phyloP scores from a whole-genome alignment of 1,284 basidiomycete genomes.

The Testicularia cyperi region DNA sequence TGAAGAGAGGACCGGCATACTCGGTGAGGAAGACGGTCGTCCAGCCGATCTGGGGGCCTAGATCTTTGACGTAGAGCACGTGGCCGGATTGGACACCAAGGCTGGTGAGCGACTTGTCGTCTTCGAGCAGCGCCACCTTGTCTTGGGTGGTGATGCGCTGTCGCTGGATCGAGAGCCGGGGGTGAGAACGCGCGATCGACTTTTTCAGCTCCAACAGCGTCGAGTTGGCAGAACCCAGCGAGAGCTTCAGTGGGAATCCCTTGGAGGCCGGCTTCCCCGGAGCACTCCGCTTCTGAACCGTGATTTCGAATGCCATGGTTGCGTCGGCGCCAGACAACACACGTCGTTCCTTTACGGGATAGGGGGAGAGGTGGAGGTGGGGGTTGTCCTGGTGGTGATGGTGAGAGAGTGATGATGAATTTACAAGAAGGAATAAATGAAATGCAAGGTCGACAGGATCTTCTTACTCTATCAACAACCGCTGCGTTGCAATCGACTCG shows the following conservation, averaged over 20 bases:
- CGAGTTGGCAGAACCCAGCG: slow-evolving; percentile 21
- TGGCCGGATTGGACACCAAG: slow-evolving; percentile 31
- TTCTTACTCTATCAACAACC: too few relatives aligned
- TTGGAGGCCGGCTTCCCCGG: slow-evolving; percentile 41
- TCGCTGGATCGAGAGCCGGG: slow-evolving; percentile 35
- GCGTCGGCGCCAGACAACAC: too few relatives aligned
- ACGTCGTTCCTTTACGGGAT: too few relatives aligned
- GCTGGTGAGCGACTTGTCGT: slow-evolving; percentile 39
- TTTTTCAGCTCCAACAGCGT: slow-evolving; percentile 49
- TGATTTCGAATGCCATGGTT: slow-evolving; percentile 33
- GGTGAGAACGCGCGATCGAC: slow-evolving; percentile 30
- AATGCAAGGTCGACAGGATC: too few relatives aligned
- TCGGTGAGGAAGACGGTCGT: slow-evolving; percentile 58
- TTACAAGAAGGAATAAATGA: too few relatives aligned
- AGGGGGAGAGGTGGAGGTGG: too few relatives aligned
- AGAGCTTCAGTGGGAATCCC: slow-evolving; percentile 39
- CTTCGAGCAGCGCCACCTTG: slow-evolving; percentile 48
- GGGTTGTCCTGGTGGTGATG: too few relatives aligned
- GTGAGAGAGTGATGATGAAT: too few relatives aligned
- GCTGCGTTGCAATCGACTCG: too few relatives aligned
- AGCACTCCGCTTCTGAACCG: slow-evolving; percentile 32
- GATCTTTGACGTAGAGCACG: slow-evolving; percentile 54
- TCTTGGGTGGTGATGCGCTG: slow-evolving; percentile 54
- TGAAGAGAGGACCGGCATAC: slow-evolving; percentile 75
- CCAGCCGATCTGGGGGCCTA: slow-evolving; percentile 58